A percentile compares a stretch with the other conserved stretches of the same genome.
These are phyloP conservation scores for Cylindricascospora bacillispora DNA, from an alignment of 1,139 yeast genomes.

Conservation along the genomic window DNA sequence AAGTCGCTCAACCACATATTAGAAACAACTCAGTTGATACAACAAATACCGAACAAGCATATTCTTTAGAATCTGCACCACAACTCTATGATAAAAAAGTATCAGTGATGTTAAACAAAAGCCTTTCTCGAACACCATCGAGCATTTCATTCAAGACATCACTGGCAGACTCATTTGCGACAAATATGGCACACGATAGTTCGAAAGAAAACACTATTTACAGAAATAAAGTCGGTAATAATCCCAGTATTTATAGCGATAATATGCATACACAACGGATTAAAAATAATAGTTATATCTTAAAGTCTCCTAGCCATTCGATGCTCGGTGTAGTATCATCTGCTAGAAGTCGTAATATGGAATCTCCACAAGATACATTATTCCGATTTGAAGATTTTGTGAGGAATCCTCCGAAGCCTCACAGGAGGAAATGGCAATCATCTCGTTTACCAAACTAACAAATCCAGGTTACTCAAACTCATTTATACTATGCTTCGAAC, in stretches of 20 bases:
- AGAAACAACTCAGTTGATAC: conserved; percentile 44
- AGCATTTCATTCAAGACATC: conserved; percentile 65
- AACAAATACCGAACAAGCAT: conserved; percentile 32
- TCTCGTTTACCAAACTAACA: too few species aligned
- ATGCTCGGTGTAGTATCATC: conserved; percentile 3
- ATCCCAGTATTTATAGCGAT: neutral
- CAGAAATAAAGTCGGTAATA: neutral
- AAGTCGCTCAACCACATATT: conserved; percentile 25
- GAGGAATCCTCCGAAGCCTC: conserved; percentile 20
- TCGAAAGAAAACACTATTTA: neutral
- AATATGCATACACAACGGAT: neutral
- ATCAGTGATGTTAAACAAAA: conserved; percentile 57
- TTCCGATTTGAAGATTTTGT: conserved; percentile 28
- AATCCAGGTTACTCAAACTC: too few species aligned
- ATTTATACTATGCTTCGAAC: too few species aligned
- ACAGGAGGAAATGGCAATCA: conserved; percentile 14
- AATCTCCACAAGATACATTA: conserved; percentile 22
- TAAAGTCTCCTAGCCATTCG: conserved; percentile 4
- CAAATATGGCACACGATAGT: conserved; percentile 9
- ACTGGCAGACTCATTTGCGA: conserved; percentile 47
- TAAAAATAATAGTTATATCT: neutral
- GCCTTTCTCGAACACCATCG: conserved; percentile 65
- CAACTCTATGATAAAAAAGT: conserved; percentile 72
- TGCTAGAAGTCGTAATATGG: conserved; percentile 7
- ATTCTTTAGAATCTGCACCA: conserved; percentile 58